Base-by-base conservation (phyloP, 2,329 filamentous ascomycete species). In the Pseudocercospora vitis region DNA sequence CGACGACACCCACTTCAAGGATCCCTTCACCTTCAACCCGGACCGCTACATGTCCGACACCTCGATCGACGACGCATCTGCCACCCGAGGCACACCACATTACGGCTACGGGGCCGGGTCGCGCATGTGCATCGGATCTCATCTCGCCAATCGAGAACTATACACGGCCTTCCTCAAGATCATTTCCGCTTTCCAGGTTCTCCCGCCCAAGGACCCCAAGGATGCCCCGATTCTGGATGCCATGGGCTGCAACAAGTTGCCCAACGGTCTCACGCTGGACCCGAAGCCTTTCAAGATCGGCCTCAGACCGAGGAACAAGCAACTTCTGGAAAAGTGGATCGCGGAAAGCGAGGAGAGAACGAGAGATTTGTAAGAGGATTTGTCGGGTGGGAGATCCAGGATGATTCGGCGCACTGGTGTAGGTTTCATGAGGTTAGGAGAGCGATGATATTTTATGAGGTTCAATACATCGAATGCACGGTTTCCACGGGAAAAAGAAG, bases 1-100 rank as follows among this genome's bases (percentile, higher is more conserved):
- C 69, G 88, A 91, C 65, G 76, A 78, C 4, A 69, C 72, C 0
- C 86, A 89, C 66, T 91, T 89, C 74, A 81, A 83, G 58, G 68
- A 81, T 23, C 81, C 87, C 0, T 58, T 78, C 23, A 71, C 74
- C 5, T 90, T 91, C 68, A 74, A 82, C n/a, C 85, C 87, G 0
- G 86, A 90, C 59, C 81, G 87, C 21, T 91, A 86, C 65, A 73
- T 91, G 8, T 69, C 77, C 8, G 76, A 83, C 48, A 74, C 76
- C 37, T 67, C 68, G 2, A 63, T 71, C 7, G 74, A 76, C 42
- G 72, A 71, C 39, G 69, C 70, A 2, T 63, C 59, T n/a, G 67
- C 64, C 1, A 63, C 51, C 12, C 49, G 61, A n/a, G 76, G 76
- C 0, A 78, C 76, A 4, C 73, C 75, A 31, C 76, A 79, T 48